A percentile compares a stretch with the other conserved stretches of the same genome.
Conservation (phyloP, 495 filamentous ascomycete genomes). For the Daldinia bambusicola region DNA sequence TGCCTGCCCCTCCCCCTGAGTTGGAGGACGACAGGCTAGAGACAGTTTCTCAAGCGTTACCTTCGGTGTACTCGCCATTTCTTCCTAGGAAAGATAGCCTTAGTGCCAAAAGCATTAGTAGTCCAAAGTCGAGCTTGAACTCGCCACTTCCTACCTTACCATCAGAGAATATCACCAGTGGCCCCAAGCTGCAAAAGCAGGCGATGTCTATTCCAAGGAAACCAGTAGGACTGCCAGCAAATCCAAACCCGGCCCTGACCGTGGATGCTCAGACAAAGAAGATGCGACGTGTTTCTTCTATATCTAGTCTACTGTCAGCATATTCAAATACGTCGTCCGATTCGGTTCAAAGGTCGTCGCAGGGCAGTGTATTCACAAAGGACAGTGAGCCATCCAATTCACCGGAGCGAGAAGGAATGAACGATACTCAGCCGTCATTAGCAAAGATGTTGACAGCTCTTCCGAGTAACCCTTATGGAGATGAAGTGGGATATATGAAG, state of each 20-base stretch:
- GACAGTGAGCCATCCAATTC: slow-evolving; percentile 52
- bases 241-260: slow-evolving; percentile 34
- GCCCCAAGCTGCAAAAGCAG: slow-evolving; percentile 27
- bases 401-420: slow-evolving; percentile 42
- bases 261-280: slow-evolving; percentile 36
- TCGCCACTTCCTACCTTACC: slow-evolving; percentile 42
- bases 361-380: slow-evolving; percentile 48
- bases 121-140: slow-evolving; percentile 28
- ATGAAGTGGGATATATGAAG: slow-evolving; percentile 12
- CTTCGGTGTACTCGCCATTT: slow-evolving; percentile 37
- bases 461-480: slow-evolving; percentile 41
- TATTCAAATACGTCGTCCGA: slow-evolving; percentile 56
- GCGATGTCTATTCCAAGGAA: slow-evolving; percentile 43
- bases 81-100: slow-evolving; percentile 45
- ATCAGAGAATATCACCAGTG: slow-evolving; percentile 27
- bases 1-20: slow-evolving; percentile 45
- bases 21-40: slow-evolving; percentile 31
- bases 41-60: slow-evolving; percentile 33
- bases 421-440: slow-evolving; percentile 28
- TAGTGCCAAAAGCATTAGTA: slow-evolving; percentile 28
- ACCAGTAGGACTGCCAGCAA: slow-evolving; percentile 41
- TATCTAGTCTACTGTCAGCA: slow-evolving; percentile 59
- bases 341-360: slow-evolving; percentile 49
- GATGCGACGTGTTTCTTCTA: slow-evolving; percentile 50
- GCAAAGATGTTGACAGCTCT: slow-evolving; percentile 29